Conservation (phyloP, 225 moss, liverwort and hornwort species). For the Pseudoscleropodium purum region DNA sequence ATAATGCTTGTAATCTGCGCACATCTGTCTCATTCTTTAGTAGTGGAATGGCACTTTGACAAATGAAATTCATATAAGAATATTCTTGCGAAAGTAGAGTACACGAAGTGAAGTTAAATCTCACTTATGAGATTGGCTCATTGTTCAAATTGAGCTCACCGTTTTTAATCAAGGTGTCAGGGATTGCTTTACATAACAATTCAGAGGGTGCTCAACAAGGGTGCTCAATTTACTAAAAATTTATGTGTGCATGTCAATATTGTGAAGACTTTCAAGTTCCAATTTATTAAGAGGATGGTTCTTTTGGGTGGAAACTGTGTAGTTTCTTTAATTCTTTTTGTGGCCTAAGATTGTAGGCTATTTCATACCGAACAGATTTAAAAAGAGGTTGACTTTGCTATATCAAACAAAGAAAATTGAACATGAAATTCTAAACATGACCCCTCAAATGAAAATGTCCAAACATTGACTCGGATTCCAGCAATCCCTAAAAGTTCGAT, state of each 20-base stretch:
- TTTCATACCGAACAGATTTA: background rate
- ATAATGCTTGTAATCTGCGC: background rate
- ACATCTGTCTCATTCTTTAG: background rate
- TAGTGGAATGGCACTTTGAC: background rate
- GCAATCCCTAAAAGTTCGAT: background rate
- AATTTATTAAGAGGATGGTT: background rate
- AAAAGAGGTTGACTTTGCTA: background rate
- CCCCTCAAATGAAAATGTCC: background rate
- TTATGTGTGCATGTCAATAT: background rate
- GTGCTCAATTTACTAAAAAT: background rate
- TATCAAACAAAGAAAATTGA: background rate
- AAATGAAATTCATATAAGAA: background rate
- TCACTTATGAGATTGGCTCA: background rate
- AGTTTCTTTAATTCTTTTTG: conserved; percentile 1
- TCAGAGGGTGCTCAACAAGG: background rate
- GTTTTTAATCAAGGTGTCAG: background rate
- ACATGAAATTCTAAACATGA: background rate
- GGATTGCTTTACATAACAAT: background rate
- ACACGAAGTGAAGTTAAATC: background rate
- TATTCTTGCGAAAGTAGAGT: background rate
- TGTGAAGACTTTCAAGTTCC: background rate
- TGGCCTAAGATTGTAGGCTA: background rate
- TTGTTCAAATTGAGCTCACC: background rate
- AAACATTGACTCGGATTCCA: background rate
- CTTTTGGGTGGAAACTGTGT: background rate